A percentile compares a stretch with the other conserved stretches of the same genome.
phyloP scores from a whole-genome alignment of 2,329 filamentous ascomycete species.

The Tolypocladium tropicale region DNA sequence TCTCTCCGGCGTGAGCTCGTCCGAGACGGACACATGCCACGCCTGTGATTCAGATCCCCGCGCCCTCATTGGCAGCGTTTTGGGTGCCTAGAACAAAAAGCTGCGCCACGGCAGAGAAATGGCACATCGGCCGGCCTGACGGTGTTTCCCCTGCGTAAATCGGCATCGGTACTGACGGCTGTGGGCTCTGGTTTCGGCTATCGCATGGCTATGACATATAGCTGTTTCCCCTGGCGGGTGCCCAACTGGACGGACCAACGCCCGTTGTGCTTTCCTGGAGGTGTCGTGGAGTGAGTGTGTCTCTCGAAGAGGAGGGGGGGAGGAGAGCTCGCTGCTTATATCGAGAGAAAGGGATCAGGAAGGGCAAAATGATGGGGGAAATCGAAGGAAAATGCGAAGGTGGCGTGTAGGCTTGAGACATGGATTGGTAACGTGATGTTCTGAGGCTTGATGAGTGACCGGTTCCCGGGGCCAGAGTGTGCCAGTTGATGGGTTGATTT shows the following conservation, averaged over 20 bases:
- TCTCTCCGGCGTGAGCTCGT: constrained; percentile 1
- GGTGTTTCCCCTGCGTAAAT: background rate
- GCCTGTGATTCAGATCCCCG: background rate
- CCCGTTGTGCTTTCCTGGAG: background rate
- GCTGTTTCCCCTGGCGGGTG: background rate
- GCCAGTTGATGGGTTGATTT: background rate
- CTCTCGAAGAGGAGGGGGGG: background rate
- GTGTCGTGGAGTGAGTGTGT: background rate
- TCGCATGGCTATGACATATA: no score
- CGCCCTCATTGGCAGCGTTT: background rate
- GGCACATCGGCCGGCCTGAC: background rate
- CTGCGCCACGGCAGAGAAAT: background rate
- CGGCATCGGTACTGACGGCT: no score
- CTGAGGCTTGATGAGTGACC: background rate
- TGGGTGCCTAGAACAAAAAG: background rate
- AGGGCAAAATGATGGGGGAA: no score
- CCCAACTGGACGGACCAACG: background rate
- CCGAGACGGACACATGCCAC: background rate
- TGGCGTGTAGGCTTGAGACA: background rate
- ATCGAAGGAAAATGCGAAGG: background rate
- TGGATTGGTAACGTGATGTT: background rate
- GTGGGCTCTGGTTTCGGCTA: no score
- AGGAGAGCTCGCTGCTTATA: no score
- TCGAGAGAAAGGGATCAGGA: no score
- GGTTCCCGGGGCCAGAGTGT: background rate